A percentile compares a stretch with the other conserved stretches of the same genome.
These are phyloP conservation scores for Rhipidocladum racemiflorum DNA, from an alignment of 176 grass and related monocot species.

Conservation along the genomic window DNA sequence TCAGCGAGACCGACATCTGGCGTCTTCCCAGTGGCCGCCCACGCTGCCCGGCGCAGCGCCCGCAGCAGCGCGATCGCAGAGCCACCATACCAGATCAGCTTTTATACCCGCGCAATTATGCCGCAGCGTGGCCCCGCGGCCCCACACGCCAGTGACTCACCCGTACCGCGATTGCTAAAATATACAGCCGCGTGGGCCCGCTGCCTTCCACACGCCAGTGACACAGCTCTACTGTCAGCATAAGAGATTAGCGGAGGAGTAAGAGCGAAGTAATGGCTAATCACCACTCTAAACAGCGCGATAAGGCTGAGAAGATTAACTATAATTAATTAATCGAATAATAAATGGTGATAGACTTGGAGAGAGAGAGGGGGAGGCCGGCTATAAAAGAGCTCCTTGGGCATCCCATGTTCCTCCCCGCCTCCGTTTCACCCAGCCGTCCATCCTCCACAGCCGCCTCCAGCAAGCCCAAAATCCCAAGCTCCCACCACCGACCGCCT, in stretches of 20 bases:
- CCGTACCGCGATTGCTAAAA: background rate
- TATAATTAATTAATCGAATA: no score
- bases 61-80: background rate
- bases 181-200: background rate
- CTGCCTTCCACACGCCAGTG: background rate
- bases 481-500: background rate
- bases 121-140: background rate
- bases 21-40: accelerated
- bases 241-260: slow-evolving; percentile 19
- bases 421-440: background rate
- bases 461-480: background rate
- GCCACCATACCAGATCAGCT: background rate
- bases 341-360: background rate
- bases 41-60: no score
- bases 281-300: background rate
- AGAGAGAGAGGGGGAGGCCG: background rate
- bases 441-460: background rate
- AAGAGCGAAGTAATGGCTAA: slow-evolving; percentile 14
- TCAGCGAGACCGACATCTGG: background rate
- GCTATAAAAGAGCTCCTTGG: slow-evolving; percentile 42
- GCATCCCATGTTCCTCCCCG: slow-evolving; percentile 33
- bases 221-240: background rate
- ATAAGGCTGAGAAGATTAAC: background rate
- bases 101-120: background rate
- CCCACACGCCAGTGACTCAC: background rate